Conservation (phyloP, 164 flowering plant species). For the Annona cherimola region DNA sequence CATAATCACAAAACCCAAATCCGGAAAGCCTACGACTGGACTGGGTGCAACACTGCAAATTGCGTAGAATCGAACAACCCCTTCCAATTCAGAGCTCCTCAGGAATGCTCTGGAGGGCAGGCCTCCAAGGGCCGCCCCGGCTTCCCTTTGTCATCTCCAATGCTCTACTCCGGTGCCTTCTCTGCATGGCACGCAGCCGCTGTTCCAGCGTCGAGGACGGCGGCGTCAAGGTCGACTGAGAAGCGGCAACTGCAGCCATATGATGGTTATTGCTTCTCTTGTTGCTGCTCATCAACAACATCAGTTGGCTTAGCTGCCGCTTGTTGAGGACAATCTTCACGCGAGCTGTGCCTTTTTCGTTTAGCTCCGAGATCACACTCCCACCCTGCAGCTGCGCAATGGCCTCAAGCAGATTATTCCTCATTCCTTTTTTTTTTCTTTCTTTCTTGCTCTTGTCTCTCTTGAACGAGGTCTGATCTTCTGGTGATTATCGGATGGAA, state of each 20-base stretch:
- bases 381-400: background rate
- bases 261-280: background rate
- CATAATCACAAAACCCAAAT: no score
- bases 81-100: background rate
- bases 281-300: background rate
- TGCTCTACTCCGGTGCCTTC: background rate
- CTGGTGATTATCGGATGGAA: background rate
- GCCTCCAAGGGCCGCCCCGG: background rate
- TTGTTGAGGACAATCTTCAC: background rate
- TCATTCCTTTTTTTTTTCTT: background rate
- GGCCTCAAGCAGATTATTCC: background rate
- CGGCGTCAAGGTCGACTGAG: background rate
- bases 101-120: background rate
- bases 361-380: background rate
- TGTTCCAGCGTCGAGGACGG: background rate
- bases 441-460: background rate
- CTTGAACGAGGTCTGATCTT: background rate
- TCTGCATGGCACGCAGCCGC: background rate
- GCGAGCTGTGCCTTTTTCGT: background rate
- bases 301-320: background rate
- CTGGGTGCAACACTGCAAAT: no score
- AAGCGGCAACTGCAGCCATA: no score
- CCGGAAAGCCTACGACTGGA: no score
- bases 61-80: no score
- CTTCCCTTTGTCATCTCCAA: background rate